Evolutionary conservation across 352 stramenopile species (phyloP), one percentile per base, ranked within the genome.

Genomic region (Phytophthora meadii): DNA sequence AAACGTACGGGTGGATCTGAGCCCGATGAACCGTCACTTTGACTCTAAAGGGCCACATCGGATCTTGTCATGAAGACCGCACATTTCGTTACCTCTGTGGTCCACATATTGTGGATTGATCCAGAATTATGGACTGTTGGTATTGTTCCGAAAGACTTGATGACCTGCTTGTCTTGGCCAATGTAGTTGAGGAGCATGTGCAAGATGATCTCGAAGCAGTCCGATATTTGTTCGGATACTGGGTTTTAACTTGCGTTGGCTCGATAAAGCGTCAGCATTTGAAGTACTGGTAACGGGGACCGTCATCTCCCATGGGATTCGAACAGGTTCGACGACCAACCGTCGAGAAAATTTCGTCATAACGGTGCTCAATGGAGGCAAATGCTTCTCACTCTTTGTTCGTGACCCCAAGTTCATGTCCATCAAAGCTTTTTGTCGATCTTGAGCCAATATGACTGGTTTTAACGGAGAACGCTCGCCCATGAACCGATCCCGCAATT

Each of bases 241-340:
- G 5, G 81, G 77, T 48, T 90, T 90, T 27, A 88, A 62, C 49
- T 79, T 85, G 48, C 81, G 77, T 55, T 90, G 81, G 62, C 77
- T 64, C 1, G 77, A 81, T 25, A 81, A 53, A 15, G 46, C 48
- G 45, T 66, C 52, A 5, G 54, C 58, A 4, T 24, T 57, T 30
- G 54, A 61, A 14, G 41, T 22, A 19, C 51, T 44, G 0, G 61
- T 42, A 7, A 81, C 68, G 2, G 84, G 84, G 4, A 89, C 74
- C 0, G 80, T 93, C 69, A 90, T 74, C 51, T 90, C 74, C 84
- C 84, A 93, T 17, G 82, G 82, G 49, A 91, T 83, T 10, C 79
- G 68, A 14, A 91, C 84, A 0, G 83, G 75, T 0, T 58, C 68
- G 15, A 80, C 68, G 22, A 89, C 72, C 10, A 89, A 68, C 12